Base-by-base conservation (phyloP, 2,329 filamentous ascomycete genomes). In the Diplodia scrobiculata region DNA sequence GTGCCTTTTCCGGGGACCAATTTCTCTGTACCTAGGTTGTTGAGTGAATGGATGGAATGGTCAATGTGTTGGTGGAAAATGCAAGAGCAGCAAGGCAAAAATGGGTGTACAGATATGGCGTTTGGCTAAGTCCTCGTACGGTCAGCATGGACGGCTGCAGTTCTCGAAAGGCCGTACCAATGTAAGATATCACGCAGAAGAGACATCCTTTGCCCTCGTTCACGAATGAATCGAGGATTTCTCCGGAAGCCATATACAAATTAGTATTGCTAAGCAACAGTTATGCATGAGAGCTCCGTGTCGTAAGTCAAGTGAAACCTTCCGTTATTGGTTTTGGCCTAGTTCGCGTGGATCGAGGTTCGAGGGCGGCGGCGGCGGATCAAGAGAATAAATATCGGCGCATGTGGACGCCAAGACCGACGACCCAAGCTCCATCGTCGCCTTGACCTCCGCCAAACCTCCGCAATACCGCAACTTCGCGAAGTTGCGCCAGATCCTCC, bases 131-230 rank as follows among this genome's bases (percentile, higher is more conserved):
- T 53, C 32, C 29, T 29, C 14, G 32, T 51, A 63, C 13, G 27
- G 45, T 6, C 45, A 36, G n/a, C 36, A 32, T 48, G 55, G 55
- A n/a, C 38, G 10, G n/a, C 27, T 34, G 13, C 29, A 25, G 38
- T 17, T 21, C 10, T 10, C 19, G 17, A 9, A 34, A 10, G n/a
- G 3, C 54, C 13, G 17, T 34, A 5, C 10, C 25, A 14, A 36
- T 62, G 58, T 62, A 62, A 32, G 45, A 62, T 50, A 62, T 62
- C 58, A 62, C 25, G 45, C 29, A 50, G 45, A 62, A 36, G 58
- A 47, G 10, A 32, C 17, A 36, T 62, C 27, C 21, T 60, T 48
- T 32, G 55, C 58, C 13, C 19, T 50, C 27, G 25, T 62, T 41
- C 11, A 62, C 13, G 27, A 38, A 48, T 62, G 9, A 48, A 48